These are phyloP conservation scores for Malus sieversii DNA, from an alignment of 306 rosid genomes.

Conservation along the genomic window DNA sequence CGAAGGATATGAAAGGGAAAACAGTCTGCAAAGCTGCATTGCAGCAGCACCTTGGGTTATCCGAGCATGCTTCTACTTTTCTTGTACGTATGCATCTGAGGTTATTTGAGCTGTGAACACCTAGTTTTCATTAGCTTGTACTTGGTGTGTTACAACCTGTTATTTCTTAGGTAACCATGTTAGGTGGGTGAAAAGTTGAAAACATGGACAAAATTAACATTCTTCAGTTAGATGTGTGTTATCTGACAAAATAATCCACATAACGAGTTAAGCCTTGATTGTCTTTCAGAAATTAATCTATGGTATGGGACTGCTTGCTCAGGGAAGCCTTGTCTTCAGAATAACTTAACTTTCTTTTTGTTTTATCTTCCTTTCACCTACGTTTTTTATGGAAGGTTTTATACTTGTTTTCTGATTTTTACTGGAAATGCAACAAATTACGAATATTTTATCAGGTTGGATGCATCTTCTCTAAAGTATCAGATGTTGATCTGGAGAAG, in stretches of 20 bases:
- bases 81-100: slow-evolving; percentile 39
- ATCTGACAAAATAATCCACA: background rate
- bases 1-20: slow-evolving; percentile 66
- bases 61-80: slow-evolving; percentile 44
- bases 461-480: slow-evolving; percentile 47
- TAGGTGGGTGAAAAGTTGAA: background rate
- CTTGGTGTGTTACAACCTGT: slow-evolving; percentile 2
- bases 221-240: background rate
- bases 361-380: background rate
- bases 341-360: background rate
- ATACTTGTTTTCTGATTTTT: slow-evolving; percentile 1
- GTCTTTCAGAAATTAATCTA: background rate
- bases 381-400: background rate
- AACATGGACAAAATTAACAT: background rate
- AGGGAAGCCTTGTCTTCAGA: background rate
- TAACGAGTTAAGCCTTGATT: background rate
- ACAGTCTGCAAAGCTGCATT: slow-evolving; percentile 55
- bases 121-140: background rate
- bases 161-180: background rate
- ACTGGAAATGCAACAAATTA: slow-evolving; percentile 2
- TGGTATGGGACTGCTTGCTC: background rate
- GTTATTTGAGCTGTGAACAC: background rate
- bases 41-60: slow-evolving; percentile 49
- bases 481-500: slow-evolving; percentile 41
- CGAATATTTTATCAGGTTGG: slow-evolving; percentile 52